Base-by-base conservation (phyloP, 2,329 filamentous ascomycete genomes). In the Xylariaceae sp. region DNA sequence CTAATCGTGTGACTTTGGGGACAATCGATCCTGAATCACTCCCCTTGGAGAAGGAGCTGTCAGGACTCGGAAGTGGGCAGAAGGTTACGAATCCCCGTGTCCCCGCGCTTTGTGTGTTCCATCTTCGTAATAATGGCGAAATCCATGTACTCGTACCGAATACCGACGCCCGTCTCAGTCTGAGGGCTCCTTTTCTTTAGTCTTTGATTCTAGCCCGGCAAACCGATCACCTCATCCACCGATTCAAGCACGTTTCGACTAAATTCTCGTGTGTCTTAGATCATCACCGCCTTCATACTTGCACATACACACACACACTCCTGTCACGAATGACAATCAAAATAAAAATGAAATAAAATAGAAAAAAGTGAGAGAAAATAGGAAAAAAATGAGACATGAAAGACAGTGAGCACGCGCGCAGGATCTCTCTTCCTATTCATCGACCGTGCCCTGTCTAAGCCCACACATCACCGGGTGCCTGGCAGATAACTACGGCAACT, bases 171-270 rank as follows among this genome's bases (percentile, higher is more conserved):
- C 23, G 23, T 30, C 23, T 30, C 23, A 30, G 23, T 30, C 13
- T 45, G 5, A 6, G 42, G 42, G n/a, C 13, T 45, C 10, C 42
- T n/a, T 45, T 15, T 44, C 50, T 42, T 47, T 53, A 50, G 49
- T 30, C 15, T 17, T 34, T 17, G 34, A 37, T 51, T 15, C 34
- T 18, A 34, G 42, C 13, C 30, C 48, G 13, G 11, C 39, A 15
- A 13, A 3, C 18, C 4, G 13, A 57, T 56, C 64, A 64, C 66
- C 64, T 67, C 66, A 68, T 68, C 67, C 64, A 69, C 67, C 63
- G 58, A 61, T 52, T 62, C 13, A 59, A 67, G 67, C 69, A 70
- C 60, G 60, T 63, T 61, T 62, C 50, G 37, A 48, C 56, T 55
- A 56, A 62, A 42, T 52, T 56, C 44, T 15, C 48, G 17, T 52